Evolutionary conservation across 192 early-diverging fungal genomes (phyloP).

Genomic region (Fimicolochytrium jonesii): DNA sequence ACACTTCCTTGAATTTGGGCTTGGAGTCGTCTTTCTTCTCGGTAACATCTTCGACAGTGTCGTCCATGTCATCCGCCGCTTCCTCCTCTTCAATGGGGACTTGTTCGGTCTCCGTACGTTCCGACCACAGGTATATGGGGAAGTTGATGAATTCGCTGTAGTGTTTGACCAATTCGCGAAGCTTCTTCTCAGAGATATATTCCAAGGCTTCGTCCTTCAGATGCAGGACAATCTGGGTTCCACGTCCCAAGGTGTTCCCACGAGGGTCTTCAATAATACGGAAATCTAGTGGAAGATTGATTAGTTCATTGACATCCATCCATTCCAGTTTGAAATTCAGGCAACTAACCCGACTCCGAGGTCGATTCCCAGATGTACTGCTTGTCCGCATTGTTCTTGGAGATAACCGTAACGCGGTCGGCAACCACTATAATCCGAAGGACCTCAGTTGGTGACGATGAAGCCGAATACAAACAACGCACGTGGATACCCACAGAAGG

Average conservation of each 20-base stretch:
- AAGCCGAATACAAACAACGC: no score
- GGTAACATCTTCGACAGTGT: conserved; percentile 53
- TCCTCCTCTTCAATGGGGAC: conserved; percentile 42
- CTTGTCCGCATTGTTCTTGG: conserved; percentile 79
- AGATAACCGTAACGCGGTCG: conserved; percentile 88
- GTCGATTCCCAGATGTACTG: conserved; percentile 95
- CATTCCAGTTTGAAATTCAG: no score
- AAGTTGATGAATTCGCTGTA: conserved; percentile 98
- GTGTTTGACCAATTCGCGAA: conserved; percentile 71
- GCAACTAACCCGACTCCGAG: no score
- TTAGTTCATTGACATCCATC: no score
- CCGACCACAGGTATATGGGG: conserved; percentile 83
- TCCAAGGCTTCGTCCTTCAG: conserved; percentile 84
- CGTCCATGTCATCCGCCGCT: conserved; percentile 40
- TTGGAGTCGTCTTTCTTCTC: conserved; percentile 39
- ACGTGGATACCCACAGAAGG: conserved; percentile 60
- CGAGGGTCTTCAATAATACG: conserved; percentile 85
- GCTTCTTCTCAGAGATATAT: conserved; percentile 66
- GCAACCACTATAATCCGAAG: conserved; percentile 86
- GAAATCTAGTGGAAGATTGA: conserved; percentile 54
- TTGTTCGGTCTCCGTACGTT: conserved; percentile 57
- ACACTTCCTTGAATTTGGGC: conserved; percentile 54
- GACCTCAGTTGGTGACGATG: no score
- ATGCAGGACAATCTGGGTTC: conserved; percentile 88
- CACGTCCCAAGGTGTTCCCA: conserved; percentile 86